These are phyloP conservation scores for Hyphopichia fennica DNA, from an alignment of 1,139 yeast species.

Conservation along the genomic window DNA sequence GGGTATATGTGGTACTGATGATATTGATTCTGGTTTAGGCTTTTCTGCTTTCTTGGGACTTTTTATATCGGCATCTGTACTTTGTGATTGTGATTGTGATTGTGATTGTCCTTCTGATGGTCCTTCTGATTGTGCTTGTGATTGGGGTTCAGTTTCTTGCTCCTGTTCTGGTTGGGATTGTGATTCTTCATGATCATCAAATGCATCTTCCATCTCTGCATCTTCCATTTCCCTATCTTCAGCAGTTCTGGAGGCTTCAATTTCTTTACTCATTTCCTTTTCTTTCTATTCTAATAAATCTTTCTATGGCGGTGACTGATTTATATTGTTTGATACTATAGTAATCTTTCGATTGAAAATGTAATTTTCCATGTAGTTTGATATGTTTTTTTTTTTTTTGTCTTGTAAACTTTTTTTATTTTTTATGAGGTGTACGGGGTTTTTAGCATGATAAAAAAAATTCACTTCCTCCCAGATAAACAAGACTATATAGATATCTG, in stretches of 20 bases:
- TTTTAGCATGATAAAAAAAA: too few relatives aligned
- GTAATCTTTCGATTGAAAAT: too few relatives aligned
- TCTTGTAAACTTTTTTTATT: too few relatives aligned
- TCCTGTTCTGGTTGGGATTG: conserved; percentile 2
- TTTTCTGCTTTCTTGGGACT: conserved; percentile 6
- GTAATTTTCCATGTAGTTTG: too few relatives aligned
- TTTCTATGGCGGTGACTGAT: too few relatives aligned
- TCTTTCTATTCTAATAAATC: too few relatives aligned
- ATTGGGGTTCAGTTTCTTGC: conserved; percentile 1
- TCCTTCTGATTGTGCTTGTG: not conserved
- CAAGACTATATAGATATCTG: too few relatives aligned
- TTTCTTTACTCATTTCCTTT: conserved; percentile 7
- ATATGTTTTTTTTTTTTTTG: too few relatives aligned
- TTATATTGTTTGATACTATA: too few relatives aligned
- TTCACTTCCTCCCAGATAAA: too few relatives aligned
- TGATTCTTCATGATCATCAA: conserved; percentile 18
- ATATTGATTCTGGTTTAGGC: not conserved
- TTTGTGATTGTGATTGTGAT: not conserved
- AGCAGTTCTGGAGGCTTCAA: conserved; percentile 4
- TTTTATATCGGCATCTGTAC: conserved; percentile 4
- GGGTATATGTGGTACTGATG: conserved; percentile 22
- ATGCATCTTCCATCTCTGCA: conserved; percentile 30
- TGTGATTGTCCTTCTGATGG: conserved; percentile 1
- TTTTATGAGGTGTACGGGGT: too few relatives aligned
- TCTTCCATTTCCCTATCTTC: conserved; percentile 13